Conservation (phyloP, 306 rosid genomes). For the Castanopsis chinensis region DNA sequence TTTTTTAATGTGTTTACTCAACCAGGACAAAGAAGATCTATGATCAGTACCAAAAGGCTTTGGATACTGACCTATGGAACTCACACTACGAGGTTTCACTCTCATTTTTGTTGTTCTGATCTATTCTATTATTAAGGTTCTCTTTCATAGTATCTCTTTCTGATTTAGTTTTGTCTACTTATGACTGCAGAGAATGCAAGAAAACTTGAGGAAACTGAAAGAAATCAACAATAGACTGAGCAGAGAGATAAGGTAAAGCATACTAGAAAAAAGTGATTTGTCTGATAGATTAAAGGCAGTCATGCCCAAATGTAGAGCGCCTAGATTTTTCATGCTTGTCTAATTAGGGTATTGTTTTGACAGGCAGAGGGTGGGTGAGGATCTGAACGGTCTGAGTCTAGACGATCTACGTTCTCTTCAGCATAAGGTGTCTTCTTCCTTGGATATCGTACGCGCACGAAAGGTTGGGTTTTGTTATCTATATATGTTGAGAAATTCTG, state of each 20-base stretch:
- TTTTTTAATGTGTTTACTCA: neutral
- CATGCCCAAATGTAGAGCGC: neutral
- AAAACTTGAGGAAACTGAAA: slow-evolving; percentile 49
- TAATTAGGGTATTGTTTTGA: slow-evolving; percentile 9
- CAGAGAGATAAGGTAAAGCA: slow-evolving; percentile 65
- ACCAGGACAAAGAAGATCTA: slow-evolving; percentile 56
- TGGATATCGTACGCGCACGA: slow-evolving; percentile 47
- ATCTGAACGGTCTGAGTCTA: slow-evolving; percentile 42
- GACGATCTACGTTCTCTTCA: slow-evolving; percentile 58
- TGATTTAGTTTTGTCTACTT: neutral
- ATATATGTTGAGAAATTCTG: neutral
- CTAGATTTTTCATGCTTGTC: neutral
- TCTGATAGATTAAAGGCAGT: neutral
- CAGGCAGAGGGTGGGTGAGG: slow-evolving; percentile 78
- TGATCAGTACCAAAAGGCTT: slow-evolving; percentile 63
- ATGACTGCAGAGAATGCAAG: slow-evolving; percentile 59
- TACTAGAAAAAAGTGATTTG: neutral
- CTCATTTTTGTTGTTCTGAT: neutral
- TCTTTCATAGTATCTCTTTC: neutral
- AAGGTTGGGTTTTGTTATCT: slow-evolving; percentile 41
- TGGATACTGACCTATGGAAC: slow-evolving; percentile 63
- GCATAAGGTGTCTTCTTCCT: slow-evolving; percentile 40
- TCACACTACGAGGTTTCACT: slow-evolving; percentile 64
- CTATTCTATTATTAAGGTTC: neutral
- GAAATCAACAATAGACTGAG: slow-evolving; percentile 62